These are phyloP conservation scores for Pisolithus orientalis DNA, from an alignment of 768 basidiomycete genomes.

Conservation along the genomic window DNA sequence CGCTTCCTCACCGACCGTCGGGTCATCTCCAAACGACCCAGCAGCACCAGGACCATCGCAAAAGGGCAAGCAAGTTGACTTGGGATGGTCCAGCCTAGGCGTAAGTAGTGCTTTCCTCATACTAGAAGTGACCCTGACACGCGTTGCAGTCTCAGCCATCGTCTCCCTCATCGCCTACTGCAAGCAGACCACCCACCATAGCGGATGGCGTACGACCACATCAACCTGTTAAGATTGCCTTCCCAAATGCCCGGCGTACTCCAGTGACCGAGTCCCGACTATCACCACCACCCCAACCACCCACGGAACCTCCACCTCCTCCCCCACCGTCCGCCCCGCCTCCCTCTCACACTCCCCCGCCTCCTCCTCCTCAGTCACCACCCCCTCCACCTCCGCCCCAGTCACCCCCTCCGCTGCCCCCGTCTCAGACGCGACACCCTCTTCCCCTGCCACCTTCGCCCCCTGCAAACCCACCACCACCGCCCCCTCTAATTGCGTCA, in stretches of 20 bases:
- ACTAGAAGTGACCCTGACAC: conserved; percentile 1
- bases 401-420: conserved; percentile 23
- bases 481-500: conserved; percentile 1
- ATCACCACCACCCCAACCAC: conserved; percentile 28
- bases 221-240: conserved; percentile 27
- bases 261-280: conserved; percentile 20
- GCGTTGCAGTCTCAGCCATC: conserved; percentile 13
- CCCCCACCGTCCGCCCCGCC: conserved; percentile 28
- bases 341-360: conserved; percentile 26
- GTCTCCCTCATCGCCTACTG: conserved; percentile 6
- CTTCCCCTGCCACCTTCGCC: conserved; percentile 20
- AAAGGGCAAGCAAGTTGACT: conserved; percentile 40
- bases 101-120: conserved; percentile 18
- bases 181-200: conserved; percentile 18
- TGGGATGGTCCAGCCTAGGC: conserved; percentile 29
- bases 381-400: conserved; percentile 21
- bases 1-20: conserved; percentile 19
- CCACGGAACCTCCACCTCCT: conserved; percentile 33
- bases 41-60: conserved; percentile 28
- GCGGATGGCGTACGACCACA: conserved; percentile 27
- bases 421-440: conserved; percentile 16
- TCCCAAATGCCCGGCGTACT: conserved; percentile 26
- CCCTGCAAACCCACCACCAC: conserved; percentile 16
- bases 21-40: conserved; percentile 19
- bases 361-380: conserved; percentile 20